Conservation (phyloP, 108 stramenopile species). For the Nitzschia inconspicua region DNA sequence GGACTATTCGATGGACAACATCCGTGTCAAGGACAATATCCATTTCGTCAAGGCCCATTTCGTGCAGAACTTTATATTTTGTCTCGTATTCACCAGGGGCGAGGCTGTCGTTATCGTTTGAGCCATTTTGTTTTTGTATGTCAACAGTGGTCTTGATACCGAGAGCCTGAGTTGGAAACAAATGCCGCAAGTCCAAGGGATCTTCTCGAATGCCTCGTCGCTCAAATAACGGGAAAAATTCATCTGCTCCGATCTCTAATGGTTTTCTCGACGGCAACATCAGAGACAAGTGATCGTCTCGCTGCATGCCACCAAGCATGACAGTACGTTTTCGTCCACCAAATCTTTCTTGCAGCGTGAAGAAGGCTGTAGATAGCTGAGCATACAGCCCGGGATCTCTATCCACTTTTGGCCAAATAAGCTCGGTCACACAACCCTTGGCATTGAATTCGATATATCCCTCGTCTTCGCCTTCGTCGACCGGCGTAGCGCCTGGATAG, state of each 20-base stretch:
- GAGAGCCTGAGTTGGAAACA: constrained; percentile 56
- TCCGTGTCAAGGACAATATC: constrained; percentile 52
- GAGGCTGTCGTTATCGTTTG: background rate
- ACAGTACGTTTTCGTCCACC: constrained; percentile 15
- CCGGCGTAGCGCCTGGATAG: constrained; percentile 26
- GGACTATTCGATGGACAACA: constrained; percentile 30
- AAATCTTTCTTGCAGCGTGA: constrained; percentile 33
- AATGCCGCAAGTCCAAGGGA: constrained; percentile 39
- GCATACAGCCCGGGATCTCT: constrained; percentile 51
- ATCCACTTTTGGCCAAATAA: constrained; percentile 67
- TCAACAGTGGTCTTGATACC: constrained; percentile 67
- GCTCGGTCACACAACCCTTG: constrained; percentile 62
- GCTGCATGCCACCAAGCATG: constrained; percentile 37
- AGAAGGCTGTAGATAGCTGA: constrained; percentile 58
- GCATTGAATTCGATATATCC: constrained; percentile 54
- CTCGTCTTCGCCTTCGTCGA: constrained; percentile 3
- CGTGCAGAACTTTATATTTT: constrained; percentile 48
- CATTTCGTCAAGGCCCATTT: constrained; percentile 58
- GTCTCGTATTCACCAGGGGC: too few relatives aligned
- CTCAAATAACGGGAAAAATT: constrained; percentile 70
- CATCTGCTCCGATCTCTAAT: constrained; percentile 37
- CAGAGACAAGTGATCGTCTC: constrained; percentile 8
- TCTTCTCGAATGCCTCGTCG: constrained; percentile 54
- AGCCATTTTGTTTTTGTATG: constrained; percentile 15
- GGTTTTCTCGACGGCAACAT: constrained; percentile 18